Conservation (phyloP, 176 grass and related monocot species). For the Aegilops tauschii region DNA sequence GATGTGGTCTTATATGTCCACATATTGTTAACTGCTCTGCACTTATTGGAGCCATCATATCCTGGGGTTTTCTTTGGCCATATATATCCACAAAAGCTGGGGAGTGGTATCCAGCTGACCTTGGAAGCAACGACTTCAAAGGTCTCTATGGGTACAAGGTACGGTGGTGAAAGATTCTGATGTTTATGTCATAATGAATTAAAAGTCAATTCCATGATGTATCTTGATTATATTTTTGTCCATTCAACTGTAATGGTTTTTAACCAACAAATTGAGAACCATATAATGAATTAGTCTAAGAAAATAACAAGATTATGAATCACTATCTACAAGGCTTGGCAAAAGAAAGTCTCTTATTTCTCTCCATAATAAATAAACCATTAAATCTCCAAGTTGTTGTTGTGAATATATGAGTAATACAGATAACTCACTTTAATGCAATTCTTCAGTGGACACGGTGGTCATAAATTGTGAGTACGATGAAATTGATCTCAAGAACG, state of each 20-base stretch:
- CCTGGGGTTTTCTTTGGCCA: conserved; percentile 85
- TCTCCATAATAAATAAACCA: not conserved
- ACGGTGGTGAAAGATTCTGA: not conserved
- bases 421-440: not conserved
- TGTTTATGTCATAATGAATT: not conserved
- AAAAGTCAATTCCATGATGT: too few species aligned
- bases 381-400: not conserved
- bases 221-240: too few species aligned
- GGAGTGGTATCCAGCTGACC: conserved; percentile 74
- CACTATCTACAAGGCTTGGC: too few species aligned
- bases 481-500: not conserved
- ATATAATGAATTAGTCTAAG: too few species aligned
- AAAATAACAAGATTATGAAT: too few species aligned
- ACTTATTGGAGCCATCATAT: conserved; percentile 79
- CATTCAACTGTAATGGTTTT: too few species aligned
- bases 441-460: not conserved
- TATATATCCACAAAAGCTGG: conserved; percentile 72
- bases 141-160: conserved; percentile 92
- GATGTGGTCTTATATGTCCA: conserved; percentile 84
- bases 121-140: conserved; percentile 78
- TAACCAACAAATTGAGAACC: too few species aligned
- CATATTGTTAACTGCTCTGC: conserved; percentile 90
- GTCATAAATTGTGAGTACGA: too few species aligned
- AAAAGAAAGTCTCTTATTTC: not conserved
- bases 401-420: too few species aligned